Conservation (phyloP, 2,329 filamentous ascomycete species). For the Dothiorella sarmentorum region DNA sequence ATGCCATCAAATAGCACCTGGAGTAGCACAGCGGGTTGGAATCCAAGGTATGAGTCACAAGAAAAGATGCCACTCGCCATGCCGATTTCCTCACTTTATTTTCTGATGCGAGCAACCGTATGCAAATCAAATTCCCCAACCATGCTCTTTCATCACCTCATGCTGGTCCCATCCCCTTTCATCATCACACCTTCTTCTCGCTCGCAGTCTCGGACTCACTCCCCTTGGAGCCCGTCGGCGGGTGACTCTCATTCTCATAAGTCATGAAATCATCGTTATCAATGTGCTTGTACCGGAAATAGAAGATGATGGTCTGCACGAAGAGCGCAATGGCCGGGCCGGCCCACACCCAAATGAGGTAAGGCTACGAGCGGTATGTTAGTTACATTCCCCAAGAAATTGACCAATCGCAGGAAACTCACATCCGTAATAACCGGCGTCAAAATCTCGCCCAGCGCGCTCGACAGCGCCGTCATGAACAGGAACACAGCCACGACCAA, state of each 20-base stretch:
- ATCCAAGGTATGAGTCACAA: too few relatives aligned
- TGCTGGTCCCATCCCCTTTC: neutral
- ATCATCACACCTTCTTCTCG: neutral
- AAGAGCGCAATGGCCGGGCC: constrained; percentile 49
- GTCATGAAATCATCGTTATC: constrained; percentile 50
- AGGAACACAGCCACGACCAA: constrained; percentile 43
- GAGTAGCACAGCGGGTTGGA: too few relatives aligned
- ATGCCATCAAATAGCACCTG: too few relatives aligned
- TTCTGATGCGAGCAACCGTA: neutral
- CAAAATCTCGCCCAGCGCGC: constrained; percentile 10
- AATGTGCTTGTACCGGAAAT: constrained; percentile 45
- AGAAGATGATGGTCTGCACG: constrained; percentile 49
- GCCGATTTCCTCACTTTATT: too few relatives aligned
- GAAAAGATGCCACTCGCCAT: too few relatives aligned
- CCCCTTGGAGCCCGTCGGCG: neutral
- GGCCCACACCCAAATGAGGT: constrained; percentile 37
- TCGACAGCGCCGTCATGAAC: constrained; percentile 29
- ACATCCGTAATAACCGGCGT: constrained; percentile 12
- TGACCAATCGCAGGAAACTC: neutral
- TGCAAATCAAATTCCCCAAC: neutral
- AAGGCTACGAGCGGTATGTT: neutral
- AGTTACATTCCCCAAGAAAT: neutral
- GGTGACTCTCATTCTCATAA: neutral
- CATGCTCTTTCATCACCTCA: too few relatives aligned
- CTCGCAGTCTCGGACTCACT: neutral